Evolutionary conservation across 345 rosid genomes (phyloP), one percentile per base, ranked within the genome.

Genomic region (Syzygium oleosum): DNA sequence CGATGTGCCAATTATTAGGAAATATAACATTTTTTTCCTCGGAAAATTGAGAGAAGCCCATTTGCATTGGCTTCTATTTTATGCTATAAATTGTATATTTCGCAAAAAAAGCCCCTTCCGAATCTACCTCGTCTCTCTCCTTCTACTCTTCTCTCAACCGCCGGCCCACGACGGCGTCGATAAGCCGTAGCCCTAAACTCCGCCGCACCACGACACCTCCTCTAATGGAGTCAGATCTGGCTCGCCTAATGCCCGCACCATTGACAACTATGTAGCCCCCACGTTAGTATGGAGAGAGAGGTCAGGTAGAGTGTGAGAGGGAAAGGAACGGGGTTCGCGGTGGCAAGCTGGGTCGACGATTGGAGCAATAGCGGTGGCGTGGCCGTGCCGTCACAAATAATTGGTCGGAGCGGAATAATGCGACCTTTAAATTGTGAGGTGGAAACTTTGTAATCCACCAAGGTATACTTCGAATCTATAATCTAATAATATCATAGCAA

Each of bases 151-250:
- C 25, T 34, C 80, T 73, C 4, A 1, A 8, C 3, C 25, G 11
- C 4, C 12, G 0, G 13, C 12, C 25, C 7, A 0, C 12, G 2
- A 0, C 5, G 1, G 15, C 4, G 2, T 29, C 15, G 22, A 65
- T 41, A 38, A 4, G 0, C 79, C 3, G 2, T 0, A 17, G 77
- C 79, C 25, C 12, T 15, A 31, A 68, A 68, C 46, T 68, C 43
- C 41, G 2, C 23, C 46, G 9, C 1, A 0, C 78, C 22, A 31
- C 3, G 2, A 2, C 78, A 31, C 79, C 13, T 68, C 13, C 79
- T 68, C 46, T 34, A 31, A 4, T 68, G 46, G 79, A 34, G 12
- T 34, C 1, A 0, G 0, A 16, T 17, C 12, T 34, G 0, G 25
- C 25, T 68, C 1, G 5, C 43, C 23, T 17, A 8, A 65, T 31